Base-by-base conservation (phyloP, 2,329 filamentous ascomycete species). In the Arthrinium phaeospermum region DNA sequence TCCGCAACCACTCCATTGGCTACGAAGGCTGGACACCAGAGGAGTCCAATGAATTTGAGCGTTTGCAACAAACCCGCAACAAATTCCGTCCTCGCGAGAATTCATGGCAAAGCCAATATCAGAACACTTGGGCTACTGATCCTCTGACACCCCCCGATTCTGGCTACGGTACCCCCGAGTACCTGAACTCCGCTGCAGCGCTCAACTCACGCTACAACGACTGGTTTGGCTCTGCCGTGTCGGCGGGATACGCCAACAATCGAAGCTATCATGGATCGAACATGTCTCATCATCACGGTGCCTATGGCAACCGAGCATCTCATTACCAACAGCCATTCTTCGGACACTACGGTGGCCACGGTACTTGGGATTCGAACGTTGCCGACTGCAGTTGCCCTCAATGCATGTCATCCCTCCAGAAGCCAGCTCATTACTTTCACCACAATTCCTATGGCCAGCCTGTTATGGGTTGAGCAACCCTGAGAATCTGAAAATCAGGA, bases 121-220 rank as follows among this genome's bases (percentile, higher is more conserved):
- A 80, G 47, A 75, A 80, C 8, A 77, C 80, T 49, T 83, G 86
- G 19, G 83, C 80, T 16, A 77, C 80, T 69, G 85, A 85, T 68
- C 88, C 88, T 8, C 80, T 90, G 72, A 90, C 89, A 0, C 89
- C 89, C 2, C 89, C 89, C 0, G 89, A 91, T 74, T 91, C 89
- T 27, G 89, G 89, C 7, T 91, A 91, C 72, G 88, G 88, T 61
- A 91, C 89, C 0, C 89, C 89, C 5, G 89, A 91, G 75, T 89
- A 90, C 74, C 82, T 84, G 68, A 85, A 87, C 79, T 90, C 88
- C 57, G 86, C 88, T 4, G 84, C 88, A 0, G 86, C 88, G 0
- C 84, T 85, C 75, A 90, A 89, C 71, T 82, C 85, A 30, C 86
- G 84, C 47, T 90, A 90, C 79, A 86, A 88, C 37, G 89, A 91